phyloP scores from a whole-genome alignment of 1,139 yeast species.

The Hyphopichia buzzinii region DNA sequence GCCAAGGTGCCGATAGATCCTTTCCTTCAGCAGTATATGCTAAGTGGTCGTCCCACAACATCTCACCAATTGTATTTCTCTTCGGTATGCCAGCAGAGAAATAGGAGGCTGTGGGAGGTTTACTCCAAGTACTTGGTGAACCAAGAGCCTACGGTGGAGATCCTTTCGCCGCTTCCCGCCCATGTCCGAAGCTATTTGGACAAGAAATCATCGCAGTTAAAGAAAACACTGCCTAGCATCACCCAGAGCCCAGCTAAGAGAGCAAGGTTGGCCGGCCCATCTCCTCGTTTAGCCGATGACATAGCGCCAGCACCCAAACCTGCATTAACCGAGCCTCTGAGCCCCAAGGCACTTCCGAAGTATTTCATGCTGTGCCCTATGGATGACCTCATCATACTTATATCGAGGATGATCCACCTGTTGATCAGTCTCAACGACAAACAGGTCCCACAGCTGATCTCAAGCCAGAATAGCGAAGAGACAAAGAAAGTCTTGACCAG shows the following conservation, averaged over 20 bases:
- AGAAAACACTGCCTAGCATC: conserved; percentile 3
- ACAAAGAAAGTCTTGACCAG: conserved; percentile 56
- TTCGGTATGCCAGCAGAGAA: conserved; percentile 21
- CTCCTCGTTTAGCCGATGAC: conserved; percentile 1
- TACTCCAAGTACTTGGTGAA: conserved; percentile 24
- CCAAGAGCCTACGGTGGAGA: conserved; percentile 3
- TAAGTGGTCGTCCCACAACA: neutral
- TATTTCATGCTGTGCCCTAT: conserved; percentile 67
- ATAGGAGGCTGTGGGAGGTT: conserved; percentile 23
- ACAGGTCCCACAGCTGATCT: conserved; percentile 34
- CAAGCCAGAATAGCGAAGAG: conserved; percentile 12
- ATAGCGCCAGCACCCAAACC: neutral
- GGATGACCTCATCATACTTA: conserved; percentile 65
- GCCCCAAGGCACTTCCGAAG: conserved; percentile 40
- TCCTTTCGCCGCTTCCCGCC: neutral
- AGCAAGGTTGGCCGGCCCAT: neutral
- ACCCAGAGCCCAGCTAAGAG: neutral
- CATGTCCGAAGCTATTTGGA: neutral
- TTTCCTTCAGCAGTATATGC: neutral
- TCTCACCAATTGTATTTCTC: conserved; percentile 24
- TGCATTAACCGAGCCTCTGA: neutral
- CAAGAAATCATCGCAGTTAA: conserved; percentile 2
- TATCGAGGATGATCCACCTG: conserved; percentile 77
- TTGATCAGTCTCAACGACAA: conserved; percentile 68
- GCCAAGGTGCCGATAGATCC: neutral